Evolutionary conservation across 2,329 filamentous ascomycete species (phyloP), one percentile per base, ranked within the genome.

Genomic region (Epicoccum nigrum): DNA sequence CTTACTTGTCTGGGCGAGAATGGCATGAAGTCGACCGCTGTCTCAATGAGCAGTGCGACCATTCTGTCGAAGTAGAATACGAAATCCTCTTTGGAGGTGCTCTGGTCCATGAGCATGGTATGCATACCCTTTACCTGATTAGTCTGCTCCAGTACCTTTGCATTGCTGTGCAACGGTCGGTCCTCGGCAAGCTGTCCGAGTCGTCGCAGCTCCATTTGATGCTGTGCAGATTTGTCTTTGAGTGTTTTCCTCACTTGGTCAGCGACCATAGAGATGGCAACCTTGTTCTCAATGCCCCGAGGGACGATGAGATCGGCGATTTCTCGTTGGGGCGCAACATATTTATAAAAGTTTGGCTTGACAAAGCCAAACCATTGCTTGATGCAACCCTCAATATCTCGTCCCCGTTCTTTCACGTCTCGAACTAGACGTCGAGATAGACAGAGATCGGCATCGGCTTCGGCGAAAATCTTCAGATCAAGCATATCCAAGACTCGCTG

Each of bases 311-410:
- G 88, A 70, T 99, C 93, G 82, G 92, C 92, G 39, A 93, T 86
- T 62, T 92, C 88, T 47, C 92, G 83, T 72, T 99, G 94, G 27
- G 94, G 94, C 57, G 96, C 88, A 49, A 99, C 94, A 68, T 85
- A 97, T 81, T 88, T 90, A 72, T 93, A 89, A 65, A 95, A 97
- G 68, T 97, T 97, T 3, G 94, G 94, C 75, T 99, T 99, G 34
- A 99, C 94, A 70, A 89, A 99, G 9, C 78, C 79, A 71, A 97
- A 97, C 94, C 94, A 99, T 73, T 99, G 94, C 74, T 97, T 97
- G 72, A 99, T 92, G 67, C 92, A 93, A 32, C 94, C 94, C 69
- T 97, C 89, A 49, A 97, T 89, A 67, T 96, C 93, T 68, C 94
- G 84, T 3, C 90, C 93, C 65, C 94, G 86, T 65, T 96, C 90